These are phyloP conservation scores for Pholiota adiposa DNA, from an alignment of 1,284 basidiomycete species.

Conservation along the genomic window DNA sequence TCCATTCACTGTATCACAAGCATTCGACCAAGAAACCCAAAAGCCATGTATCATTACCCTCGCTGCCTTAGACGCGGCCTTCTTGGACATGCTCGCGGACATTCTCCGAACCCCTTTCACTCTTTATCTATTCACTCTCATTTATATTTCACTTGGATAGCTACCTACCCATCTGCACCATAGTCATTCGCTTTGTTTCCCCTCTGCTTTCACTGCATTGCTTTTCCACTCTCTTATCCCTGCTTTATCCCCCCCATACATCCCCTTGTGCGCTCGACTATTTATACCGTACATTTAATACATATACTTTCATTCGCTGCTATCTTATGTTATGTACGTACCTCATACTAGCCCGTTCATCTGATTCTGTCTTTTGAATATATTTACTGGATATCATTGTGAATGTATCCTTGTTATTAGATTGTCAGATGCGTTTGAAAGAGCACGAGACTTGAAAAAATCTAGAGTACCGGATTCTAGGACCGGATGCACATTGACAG, in stretches of 20 bases:
- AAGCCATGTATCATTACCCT: slow-evolving; percentile 17
- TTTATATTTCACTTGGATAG: not conserved
- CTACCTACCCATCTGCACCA: not conserved
- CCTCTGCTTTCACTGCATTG: slow-evolving; percentile 1
- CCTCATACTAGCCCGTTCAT: not conserved
- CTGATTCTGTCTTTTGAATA: slow-evolving; percentile 2
- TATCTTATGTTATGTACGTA: slow-evolving; percentile 3
- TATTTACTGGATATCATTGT: not conserved
- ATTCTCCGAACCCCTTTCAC: not conserved
- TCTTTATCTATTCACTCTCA: not conserved
- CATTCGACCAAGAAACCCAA: slow-evolving; percentile 8
- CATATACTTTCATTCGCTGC: not conserved
- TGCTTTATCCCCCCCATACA: not conserved
- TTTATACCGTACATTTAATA: not conserved
- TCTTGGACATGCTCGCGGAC: slow-evolving; percentile 1
- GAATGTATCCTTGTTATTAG: not conserved
- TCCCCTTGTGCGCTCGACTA: slow-evolving; percentile 2
- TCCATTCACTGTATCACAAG: not conserved
- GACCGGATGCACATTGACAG: not conserved
- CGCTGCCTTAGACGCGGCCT: slow-evolving; percentile 3
- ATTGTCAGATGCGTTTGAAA: not conserved
- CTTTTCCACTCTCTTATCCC: not conserved
- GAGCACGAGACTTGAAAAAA: not conserved
- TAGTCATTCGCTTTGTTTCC: not conserved
- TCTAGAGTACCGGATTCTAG: not conserved